Evolutionary conservation across 306 rosid genomes (phyloP).

Genomic region (Vigna radiata): DNA sequence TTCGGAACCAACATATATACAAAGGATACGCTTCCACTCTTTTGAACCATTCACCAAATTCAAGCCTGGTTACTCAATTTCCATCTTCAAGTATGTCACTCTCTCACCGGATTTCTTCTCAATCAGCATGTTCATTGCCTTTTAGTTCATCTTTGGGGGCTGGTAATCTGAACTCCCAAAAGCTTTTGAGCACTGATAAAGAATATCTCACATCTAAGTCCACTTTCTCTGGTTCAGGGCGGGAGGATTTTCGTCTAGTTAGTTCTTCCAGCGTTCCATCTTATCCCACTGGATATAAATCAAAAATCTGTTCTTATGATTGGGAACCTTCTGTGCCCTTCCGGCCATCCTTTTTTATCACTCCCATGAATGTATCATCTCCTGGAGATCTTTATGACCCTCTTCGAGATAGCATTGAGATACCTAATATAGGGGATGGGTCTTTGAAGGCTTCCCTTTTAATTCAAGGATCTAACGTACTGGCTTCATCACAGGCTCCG

Average conservation of each 20-base stretch:
- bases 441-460: slow-evolving; percentile 64
- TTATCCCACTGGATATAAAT: slow-evolving; percentile 52
- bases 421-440: slow-evolving; percentile 70
- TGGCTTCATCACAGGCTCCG: slow-evolving; percentile 49
- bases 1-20: slow-evolving; percentile 45
- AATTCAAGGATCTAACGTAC: slow-evolving; percentile 55
- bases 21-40: slow-evolving; percentile 46
- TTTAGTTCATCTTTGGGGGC: slow-evolving; percentile 50
- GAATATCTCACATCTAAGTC: slow-evolving; percentile 52
- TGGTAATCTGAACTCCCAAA: slow-evolving; percentile 39
- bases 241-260: slow-evolving; percentile 47
- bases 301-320: slow-evolving; percentile 57
- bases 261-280: slow-evolving; percentile 49
- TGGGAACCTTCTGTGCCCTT: slow-evolving; percentile 98
- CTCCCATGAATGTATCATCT: slow-evolving; percentile 57
- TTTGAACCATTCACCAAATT: slow-evolving; percentile 46
- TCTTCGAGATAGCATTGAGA: slow-evolving; percentile 74
- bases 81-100: slow-evolving; percentile 44
- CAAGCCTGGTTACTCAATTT: slow-evolving; percentile 32
- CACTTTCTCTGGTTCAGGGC: slow-evolving; percentile 57
- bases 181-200: slow-evolving; percentile 49
- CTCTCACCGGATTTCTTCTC: slow-evolving; percentile 47
- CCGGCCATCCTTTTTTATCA: slow-evolving; percentile 80
- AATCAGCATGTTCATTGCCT: slow-evolving; percentile 52
- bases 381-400: slow-evolving; percentile 72